phyloP scores from a whole-genome alignment of 1,284 basidiomycete genomes.

The Sutorius eximius region DNA sequence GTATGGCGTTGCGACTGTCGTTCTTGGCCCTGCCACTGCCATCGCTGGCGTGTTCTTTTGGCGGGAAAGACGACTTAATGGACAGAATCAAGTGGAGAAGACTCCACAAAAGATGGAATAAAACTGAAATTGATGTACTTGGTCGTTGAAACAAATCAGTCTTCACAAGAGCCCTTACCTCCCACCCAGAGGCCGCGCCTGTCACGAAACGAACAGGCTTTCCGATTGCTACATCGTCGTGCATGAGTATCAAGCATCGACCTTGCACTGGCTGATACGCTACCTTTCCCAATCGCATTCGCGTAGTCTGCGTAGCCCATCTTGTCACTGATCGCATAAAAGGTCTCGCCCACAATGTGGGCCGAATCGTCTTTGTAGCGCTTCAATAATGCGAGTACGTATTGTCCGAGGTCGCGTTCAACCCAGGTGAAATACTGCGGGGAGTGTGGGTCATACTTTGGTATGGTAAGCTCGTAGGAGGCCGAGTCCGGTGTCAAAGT shows the following conservation, averaged over 20 bases:
- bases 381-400: slow-evolving; percentile 32
- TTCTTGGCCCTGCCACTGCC: slow-evolving; percentile 47
- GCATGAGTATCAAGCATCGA: background rate
- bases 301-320: slow-evolving; percentile 25
- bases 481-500: slow-evolving; percentile 11
- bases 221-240: slow-evolving; percentile 21
- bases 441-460: slow-evolving; percentile 20
- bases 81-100: background rate
- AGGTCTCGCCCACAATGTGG: slow-evolving; percentile 23
- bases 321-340: slow-evolving; percentile 30
- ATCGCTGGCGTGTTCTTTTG: slow-evolving; percentile 43
- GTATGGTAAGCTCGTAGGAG: slow-evolving; percentile 20
- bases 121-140: background rate
- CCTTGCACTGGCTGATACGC: background rate
- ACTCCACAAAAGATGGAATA: slow-evolving; percentile 3
- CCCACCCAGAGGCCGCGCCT: background rate
- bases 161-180: too few species aligned
- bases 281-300: slow-evolving; percentile 22
- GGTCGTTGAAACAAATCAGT: too few species aligned
- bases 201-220: slow-evolving; percentile 7
- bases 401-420: slow-evolving; percentile 29
- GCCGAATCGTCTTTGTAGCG: slow-evolving; percentile 26
- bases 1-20: slow-evolving; percentile 36
- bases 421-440: slow-evolving; percentile 31
- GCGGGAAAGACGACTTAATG: slow-evolving; percentile 39